Conservation (phyloP, 371 early-diverging fungal species). For the Syncephalis plumigaleata region DNA sequence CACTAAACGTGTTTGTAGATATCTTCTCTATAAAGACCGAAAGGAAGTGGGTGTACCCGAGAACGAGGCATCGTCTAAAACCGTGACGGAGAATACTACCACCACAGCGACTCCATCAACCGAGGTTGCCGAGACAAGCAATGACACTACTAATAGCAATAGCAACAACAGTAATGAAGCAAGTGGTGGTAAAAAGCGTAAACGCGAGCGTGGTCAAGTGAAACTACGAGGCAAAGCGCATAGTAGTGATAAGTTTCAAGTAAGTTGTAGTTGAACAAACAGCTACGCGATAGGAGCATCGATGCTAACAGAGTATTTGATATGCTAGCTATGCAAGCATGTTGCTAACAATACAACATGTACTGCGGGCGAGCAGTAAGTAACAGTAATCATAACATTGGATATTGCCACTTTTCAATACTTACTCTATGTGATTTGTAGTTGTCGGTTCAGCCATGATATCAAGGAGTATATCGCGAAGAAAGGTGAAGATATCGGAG, state of each 20-base stretch:
- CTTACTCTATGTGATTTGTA: constrained; percentile 4
- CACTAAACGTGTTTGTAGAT: too few relatives aligned
- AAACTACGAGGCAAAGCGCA: background rate
- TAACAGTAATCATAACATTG: background rate
- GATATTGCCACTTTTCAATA: background rate
- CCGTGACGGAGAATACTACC: too few relatives aligned
- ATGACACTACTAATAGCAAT: too few relatives aligned
- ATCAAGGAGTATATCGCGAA: constrained; percentile 30
- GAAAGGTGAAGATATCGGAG: constrained; percentile 57
- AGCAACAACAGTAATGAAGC: too few relatives aligned
- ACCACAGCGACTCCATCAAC: too few relatives aligned
- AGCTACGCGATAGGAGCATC: too few relatives aligned
- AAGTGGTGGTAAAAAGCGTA: background rate
- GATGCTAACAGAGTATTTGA: too few relatives aligned
- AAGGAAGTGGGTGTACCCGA: too few relatives aligned
- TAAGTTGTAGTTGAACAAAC: background rate
- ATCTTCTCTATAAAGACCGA: too few relatives aligned
- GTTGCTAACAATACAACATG: constrained; percentile 30
- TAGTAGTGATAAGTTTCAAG: background rate
- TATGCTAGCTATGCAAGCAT: constrained; percentile 32
- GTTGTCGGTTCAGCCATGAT: constrained; percentile 51
- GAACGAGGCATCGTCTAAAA: too few relatives aligned
- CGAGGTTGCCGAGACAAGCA: too few relatives aligned
- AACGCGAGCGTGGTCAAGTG: background rate
- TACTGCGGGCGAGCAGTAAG: constrained; percentile 23